Evolutionary conservation across 169 alveolate species (phyloP), one percentile per base, ranked within the genome.

Genomic region (Eimeria sp.): DNA sequence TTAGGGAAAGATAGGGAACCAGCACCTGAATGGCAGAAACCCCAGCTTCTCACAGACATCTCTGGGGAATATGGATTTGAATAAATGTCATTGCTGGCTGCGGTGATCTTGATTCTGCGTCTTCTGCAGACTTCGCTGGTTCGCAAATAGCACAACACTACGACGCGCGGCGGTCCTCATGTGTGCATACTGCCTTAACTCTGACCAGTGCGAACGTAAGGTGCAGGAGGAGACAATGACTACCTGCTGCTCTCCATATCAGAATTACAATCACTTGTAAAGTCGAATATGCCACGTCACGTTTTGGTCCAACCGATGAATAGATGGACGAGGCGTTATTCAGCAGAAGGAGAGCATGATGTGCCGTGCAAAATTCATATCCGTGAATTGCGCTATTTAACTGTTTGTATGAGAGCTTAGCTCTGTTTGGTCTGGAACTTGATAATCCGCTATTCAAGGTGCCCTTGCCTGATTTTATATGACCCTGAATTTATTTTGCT

Each of bases 91-190:
- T 3, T 5, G 57, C 54, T 73, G 5, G 5, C 0, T 73, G 83
- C 57, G 47, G 88, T 49, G 61, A 40, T 49, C n/a, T 5, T 51
- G 25, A 11, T 30, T 16, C 22, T 87, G 93, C 93, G 22, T 11
- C 49, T 63, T n/a, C 83, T 45, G 47, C n/a, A 87, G 93, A 34
- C 93, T 87, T 43, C 54, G 78, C 65, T 87, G 82, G 93, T 87
- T 87, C 54, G 93, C 93, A 3, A 87, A 58, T 27, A 87, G 93
- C 65, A 63, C 49, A 67, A 34, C 93, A 43, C 54, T 87, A 57
- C 93, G 93, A 43, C 95, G 95, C 30, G 95, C 95, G 43, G 76
- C 95, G 30, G 88, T 90, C 14, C 67, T 75, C 58, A 75, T 75
- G 30, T 70, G 84, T 76, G 89, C 95, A 5, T 90, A 90, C 65